Evolutionary conservation across 2,329 filamentous ascomycete species (phyloP).

Genomic region (Xylaria polymorpha): DNA sequence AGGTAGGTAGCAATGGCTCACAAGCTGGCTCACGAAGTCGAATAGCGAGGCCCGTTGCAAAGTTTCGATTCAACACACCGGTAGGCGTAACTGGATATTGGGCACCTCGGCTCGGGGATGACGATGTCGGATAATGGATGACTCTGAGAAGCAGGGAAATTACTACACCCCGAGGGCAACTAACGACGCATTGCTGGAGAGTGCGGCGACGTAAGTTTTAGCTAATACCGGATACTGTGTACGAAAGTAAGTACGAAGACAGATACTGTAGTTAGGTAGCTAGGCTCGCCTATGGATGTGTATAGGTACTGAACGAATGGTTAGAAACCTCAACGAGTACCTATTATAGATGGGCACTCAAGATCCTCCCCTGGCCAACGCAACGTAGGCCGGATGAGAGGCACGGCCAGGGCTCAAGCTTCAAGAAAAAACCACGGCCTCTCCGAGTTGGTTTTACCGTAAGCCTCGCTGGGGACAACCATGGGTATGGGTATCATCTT

Average conservation of each 20-base stretch:
- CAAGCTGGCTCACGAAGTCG: not conserved
- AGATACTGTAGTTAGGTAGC: too few species aligned
- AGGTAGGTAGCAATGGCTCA: too few species aligned
- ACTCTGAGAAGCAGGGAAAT: too few species aligned
- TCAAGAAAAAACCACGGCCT: constrained; percentile 50
- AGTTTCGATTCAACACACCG: not conserved
- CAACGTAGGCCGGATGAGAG: not conserved
- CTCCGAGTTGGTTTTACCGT: constrained; percentile 45
- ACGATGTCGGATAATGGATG: too few species aligned
- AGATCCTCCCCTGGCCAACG: not conserved
- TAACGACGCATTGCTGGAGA: too few species aligned
- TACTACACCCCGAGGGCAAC: too few species aligned
- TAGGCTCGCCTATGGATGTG: too few species aligned
- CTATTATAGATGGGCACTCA: not conserved
- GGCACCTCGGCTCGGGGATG: not conserved
- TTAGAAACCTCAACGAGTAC: too few species aligned
- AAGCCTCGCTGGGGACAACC: constrained; percentile 52
- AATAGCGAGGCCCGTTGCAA: not conserved
- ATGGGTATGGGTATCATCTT: constrained; percentile 58
- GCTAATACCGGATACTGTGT: not conserved
- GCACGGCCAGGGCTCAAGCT: not conserved
- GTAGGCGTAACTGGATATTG: not conserved
- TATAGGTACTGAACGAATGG: too few species aligned
- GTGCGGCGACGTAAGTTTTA: not conserved
- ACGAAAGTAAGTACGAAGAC: too few species aligned